Percentiles rank a stretch among this genome's conserved stretches.
These are phyloP conservation scores for Spathaspora sp. DNA, from an alignment of 805 yeast genomes.

Conservation along the genomic window DNA sequence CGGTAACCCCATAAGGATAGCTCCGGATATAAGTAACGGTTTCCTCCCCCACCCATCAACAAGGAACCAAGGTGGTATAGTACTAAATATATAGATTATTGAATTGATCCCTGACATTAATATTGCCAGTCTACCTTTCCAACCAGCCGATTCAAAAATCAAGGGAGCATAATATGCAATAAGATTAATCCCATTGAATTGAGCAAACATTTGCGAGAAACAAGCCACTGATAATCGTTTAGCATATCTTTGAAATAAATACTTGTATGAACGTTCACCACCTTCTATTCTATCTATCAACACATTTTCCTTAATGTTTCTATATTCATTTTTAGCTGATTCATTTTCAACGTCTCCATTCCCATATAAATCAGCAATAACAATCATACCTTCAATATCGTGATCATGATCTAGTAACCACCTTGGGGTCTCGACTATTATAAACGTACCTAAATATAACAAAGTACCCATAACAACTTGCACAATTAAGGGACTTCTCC, in stretches of 20 bases:
- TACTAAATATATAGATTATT: constrained; percentile 43
- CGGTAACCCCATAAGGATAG: constrained; percentile 74
- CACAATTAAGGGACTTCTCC: constrained; percentile 38
- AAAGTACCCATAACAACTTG: constrained; percentile 37
- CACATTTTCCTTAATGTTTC: constrained; percentile 78
- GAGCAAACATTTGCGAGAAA: constrained; percentile 90
- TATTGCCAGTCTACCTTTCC: constrained; percentile 84
- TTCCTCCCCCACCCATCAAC: constrained; percentile 92
- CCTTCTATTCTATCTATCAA: constrained; percentile 77
- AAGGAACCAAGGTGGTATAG: constrained; percentile 87
- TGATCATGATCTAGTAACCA: constrained; percentile 48
- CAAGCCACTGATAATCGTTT: constrained; percentile 82
- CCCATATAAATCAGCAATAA: constrained; percentile 77
- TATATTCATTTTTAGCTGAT: constrained; percentile 67
- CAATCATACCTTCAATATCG: constrained; percentile 75
- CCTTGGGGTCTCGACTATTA: constrained; percentile 46
- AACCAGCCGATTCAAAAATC: constrained; percentile 93
- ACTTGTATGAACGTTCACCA: constrained; percentile 62
- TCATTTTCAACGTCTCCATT: constrained; percentile 72
- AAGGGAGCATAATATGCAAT: constrained; percentile 91
- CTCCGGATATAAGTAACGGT: constrained; percentile 77
- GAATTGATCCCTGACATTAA: constrained; percentile 80
- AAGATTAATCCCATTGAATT: constrained; percentile 88
- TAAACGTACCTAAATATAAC: constrained; percentile 34
- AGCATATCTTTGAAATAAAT: constrained; percentile 74